phyloP scores from a whole-genome alignment of 2,329 filamentous ascomycete genomes.

The Dothideomycetes sp. region DNA sequence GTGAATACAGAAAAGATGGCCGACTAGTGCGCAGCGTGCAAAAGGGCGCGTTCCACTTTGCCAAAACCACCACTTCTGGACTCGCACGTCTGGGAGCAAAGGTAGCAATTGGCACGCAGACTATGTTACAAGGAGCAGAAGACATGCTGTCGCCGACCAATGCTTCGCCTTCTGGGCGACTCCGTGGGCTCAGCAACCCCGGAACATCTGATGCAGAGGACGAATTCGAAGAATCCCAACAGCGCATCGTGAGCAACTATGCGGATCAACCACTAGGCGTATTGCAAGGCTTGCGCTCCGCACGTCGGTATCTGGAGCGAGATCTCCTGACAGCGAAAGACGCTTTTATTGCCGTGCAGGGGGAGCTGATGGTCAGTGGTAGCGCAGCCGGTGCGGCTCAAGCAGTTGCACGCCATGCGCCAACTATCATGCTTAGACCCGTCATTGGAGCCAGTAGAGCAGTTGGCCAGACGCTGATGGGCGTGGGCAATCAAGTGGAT shows the following conservation, averaged over 20 bases:
- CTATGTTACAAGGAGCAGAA: conserved; percentile 82
- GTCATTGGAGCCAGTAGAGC: conserved; percentile 85
- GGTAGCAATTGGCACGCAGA: conserved; percentile 87
- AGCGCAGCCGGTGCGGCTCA: conserved; percentile 71
- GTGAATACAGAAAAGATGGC: conserved; percentile 89
- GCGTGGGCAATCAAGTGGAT: conserved; percentile 86
- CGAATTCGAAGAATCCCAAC: conserved; percentile 57
- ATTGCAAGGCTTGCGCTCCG: conserved; percentile 73
- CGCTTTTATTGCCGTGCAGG: conserved; percentile 89
- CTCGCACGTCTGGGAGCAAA: conserved; percentile 92
- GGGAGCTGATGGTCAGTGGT: conserved; percentile 78
- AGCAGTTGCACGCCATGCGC: conserved; percentile 70
- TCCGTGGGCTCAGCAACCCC: conserved; percentile 30
- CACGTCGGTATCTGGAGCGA: conserved; percentile 70
- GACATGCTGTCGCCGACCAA: conserved; percentile 51
- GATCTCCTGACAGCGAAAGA: conserved; percentile 82
- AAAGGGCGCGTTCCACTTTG: conserved; percentile 84
- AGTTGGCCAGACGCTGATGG: conserved; percentile 79
- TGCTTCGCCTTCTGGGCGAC: conserved; percentile 8
- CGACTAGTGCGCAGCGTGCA: conserved; percentile 83
- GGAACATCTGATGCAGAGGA: conserved; percentile 48
- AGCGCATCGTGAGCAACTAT: conserved; percentile 78
- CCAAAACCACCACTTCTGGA: conserved; percentile 85
- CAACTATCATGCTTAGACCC: conserved; percentile 86
- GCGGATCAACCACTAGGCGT: conserved; percentile 90